Evolutionary conservation across 257 asterid species (phyloP).

Genomic region (Rhazya stricta): DNA sequence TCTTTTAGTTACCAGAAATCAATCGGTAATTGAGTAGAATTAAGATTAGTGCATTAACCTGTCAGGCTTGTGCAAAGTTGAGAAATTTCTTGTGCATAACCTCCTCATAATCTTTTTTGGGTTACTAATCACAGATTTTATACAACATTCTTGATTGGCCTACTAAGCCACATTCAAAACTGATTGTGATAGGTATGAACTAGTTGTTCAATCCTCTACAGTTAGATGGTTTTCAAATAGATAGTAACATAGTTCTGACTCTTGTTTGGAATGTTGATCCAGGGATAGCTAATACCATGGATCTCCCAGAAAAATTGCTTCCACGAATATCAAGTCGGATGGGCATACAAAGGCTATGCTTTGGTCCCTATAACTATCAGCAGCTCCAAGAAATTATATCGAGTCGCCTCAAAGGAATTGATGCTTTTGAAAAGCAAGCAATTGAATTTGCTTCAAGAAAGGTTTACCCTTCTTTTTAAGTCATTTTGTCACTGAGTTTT

Average conservation of each 20-base stretch:
- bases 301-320: slow-evolving; percentile 97
- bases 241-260: slow-evolving; percentile 1
- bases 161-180: slow-evolving; percentile 74
- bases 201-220: slow-evolving; percentile 14
- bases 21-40: slow-evolving; percentile 50
- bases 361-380: slow-evolving; percentile 83
- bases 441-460: slow-evolving; percentile 94
- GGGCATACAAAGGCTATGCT: slow-evolving; percentile 99
- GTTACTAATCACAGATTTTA: slow-evolving; percentile 53
- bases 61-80: background rate
- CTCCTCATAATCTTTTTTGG: background rate
- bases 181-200: slow-evolving; percentile 75
- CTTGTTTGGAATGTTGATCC: slow-evolving; percentile 18
- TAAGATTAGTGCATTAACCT: background rate
- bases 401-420: slow-evolving; percentile 79
- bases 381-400: slow-evolving; percentile 91
- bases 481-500: slow-evolving; percentile 10
- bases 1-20: slow-evolving; percentile 88
- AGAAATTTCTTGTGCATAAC: slow-evolving; percentile 6
- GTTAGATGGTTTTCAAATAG: background rate
- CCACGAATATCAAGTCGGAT: slow-evolving; percentile 98
- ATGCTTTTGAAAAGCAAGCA: slow-evolving; percentile 80
- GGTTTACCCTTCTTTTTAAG: slow-evolving; percentile 38
- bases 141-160: slow-evolving; percentile 99
- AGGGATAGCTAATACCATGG: slow-evolving; percentile 99